These are phyloP conservation scores for Pythium biforme DNA, from an alignment of 352 stramenopile species.

Conservation along the genomic window DNA sequence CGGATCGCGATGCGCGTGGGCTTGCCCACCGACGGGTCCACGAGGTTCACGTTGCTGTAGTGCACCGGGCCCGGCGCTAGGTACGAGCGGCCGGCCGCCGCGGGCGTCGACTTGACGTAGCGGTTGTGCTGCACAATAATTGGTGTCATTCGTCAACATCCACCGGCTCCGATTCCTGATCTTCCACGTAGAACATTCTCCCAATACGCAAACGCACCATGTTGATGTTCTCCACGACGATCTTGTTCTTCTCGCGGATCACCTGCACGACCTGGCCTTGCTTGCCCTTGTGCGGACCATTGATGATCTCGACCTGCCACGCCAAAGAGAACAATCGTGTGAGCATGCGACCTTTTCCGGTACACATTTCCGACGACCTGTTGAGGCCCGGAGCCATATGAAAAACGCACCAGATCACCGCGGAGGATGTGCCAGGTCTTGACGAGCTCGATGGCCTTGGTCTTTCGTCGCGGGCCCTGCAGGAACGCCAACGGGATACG, in stretches of 20 bases:
- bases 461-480: constrained; percentile 69
- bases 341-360: too few relatives aligned
- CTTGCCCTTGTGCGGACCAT: constrained; percentile 80
- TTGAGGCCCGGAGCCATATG: too few relatives aligned
- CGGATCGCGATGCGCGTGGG: constrained; percentile 75
- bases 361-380: too few relatives aligned
- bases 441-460: constrained; percentile 78
- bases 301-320: constrained; percentile 74
- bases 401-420: constrained; percentile 57
- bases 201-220: constrained; percentile 69
- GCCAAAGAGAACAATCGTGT: background rate
- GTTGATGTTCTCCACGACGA: constrained; percentile 88
- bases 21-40: constrained; percentile 80
- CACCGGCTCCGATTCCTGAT: background rate
- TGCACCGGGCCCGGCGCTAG: constrained; percentile 80
- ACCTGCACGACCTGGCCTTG: constrained; percentile 74
- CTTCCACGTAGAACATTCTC: background rate
- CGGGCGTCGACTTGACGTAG: constrained; percentile 80
- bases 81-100: constrained; percentile 69
- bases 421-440: constrained; percentile 80
- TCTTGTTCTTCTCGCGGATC: constrained; percentile 71
- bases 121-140: constrained; percentile 47
- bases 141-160: background rate
- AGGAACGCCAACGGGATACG: constrained; percentile 81
- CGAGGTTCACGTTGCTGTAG: constrained; percentile 86